These are phyloP conservation scores for Akanthomyces muscarius DNA, from an alignment of 2,329 filamentous ascomycete genomes.

Conservation along the genomic window DNA sequence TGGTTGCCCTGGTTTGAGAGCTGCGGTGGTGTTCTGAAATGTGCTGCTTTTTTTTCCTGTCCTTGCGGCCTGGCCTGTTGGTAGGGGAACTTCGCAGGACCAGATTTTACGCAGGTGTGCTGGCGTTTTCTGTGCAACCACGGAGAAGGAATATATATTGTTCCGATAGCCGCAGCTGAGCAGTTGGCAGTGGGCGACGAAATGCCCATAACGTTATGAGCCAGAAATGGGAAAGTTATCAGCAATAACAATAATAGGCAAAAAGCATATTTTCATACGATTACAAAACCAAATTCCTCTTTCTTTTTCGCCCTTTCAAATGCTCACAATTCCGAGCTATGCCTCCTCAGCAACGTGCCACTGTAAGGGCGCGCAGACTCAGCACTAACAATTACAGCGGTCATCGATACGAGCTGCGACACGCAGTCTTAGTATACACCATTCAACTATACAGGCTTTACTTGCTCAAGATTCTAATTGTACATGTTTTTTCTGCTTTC, in stretches of 20 bases:
- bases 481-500: not conserved
- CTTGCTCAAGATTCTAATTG: slow-evolving; percentile 11
- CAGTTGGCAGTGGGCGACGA: no score
- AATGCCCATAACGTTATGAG: no score
- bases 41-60: not conserved
- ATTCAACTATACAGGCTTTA: slow-evolving; percentile 11
- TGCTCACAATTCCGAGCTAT: no score
- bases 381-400: not conserved
- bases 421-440: not conserved
- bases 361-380: not conserved
- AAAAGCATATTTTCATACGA: no score
- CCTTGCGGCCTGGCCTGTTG: not conserved
- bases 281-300: no score
- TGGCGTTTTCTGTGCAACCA: not conserved
- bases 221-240: no score
- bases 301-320: no score
- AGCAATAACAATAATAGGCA: no score
- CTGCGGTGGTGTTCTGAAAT: slow-evolving; percentile 17
- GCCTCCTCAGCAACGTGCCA: not conserved
- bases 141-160: not conserved
- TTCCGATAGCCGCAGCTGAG: not conserved
- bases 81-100: slow-evolving; percentile 17
- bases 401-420: not conserved
- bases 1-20: slow-evolving; percentile 14
- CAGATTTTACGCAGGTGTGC: slow-evolving; percentile 14